Base-by-base conservation (phyloP, 225 moss, liverwort and hornwort species). In the Pleurozium schreberi region DNA sequence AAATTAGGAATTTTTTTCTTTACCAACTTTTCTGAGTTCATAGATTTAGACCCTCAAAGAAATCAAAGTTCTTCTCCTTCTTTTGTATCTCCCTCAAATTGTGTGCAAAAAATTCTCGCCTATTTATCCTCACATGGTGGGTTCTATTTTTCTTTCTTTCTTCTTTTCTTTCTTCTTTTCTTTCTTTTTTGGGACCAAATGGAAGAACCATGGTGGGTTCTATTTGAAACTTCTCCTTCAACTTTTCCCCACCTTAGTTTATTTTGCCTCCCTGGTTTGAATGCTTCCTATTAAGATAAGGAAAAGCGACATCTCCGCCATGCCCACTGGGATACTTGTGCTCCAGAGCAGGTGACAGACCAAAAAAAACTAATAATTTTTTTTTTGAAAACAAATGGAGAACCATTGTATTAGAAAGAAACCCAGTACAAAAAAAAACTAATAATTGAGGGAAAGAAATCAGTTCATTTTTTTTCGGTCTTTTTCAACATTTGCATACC, bases 1-100 rank as follows among this genome's bases (percentile, higher is more conserved):
- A 53, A 53, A 53, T n/a, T n/a, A n/a, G n/a, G n/a, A n/a, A n/a
- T n/a, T n/a, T n/a, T n/a, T n/a, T n/a, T n/a, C n/a, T n/a, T n/a
- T n/a, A n/a, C n/a, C n/a, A n/a, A n/a, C n/a, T n/a, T n/a, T n/a
- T n/a, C n/a, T n/a, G n/a, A n/a, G n/a, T n/a, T n/a, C n/a, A n/a
- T n/a, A n/a, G n/a, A n/a, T n/a, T n/a, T n/a, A n/a, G n/a, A n/a
- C 0, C 13, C 0, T 21, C 13, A 21, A 52, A 22, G 2, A 2
- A 36, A 52, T 11, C 34, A 14, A 5, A 21, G 9, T 52, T 75
- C 1, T 76, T 8, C 0, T 49, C 8, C 1, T 13, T 14, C 4
- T 36, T 34, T 12, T 19, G 3, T 11, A 18, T 18, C 18, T 74
- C 3, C 18, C 0, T 47, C 74, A 45, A n/a, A 30, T 18, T 30